Evolutionary conservation across 73 alveolate genomes (phyloP).

Genomic region (Breviolum minutum): DNA sequence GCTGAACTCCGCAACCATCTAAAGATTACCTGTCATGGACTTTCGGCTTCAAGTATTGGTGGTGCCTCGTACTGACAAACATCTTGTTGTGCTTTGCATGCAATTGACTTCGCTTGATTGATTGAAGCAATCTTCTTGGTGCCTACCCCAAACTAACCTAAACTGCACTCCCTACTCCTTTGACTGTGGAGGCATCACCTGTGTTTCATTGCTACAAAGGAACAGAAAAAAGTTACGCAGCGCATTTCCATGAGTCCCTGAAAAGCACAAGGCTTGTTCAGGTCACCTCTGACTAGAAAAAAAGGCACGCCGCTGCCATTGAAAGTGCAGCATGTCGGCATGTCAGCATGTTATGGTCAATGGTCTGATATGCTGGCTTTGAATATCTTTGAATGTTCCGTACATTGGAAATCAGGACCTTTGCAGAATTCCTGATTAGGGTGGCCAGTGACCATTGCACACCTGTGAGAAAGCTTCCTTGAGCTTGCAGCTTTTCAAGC

Average conservation of each 20-base stretch:
- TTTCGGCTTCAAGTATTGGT: background rate
- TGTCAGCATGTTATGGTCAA: background rate
- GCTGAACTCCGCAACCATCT: background rate
- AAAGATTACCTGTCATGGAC: background rate
- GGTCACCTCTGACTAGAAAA: constrained; percentile 21
- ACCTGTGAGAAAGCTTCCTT: constrained; percentile 4
- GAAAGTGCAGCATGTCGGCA: background rate
- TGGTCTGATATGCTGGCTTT: background rate
- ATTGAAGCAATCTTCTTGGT: too few relatives aligned
- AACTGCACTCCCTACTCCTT: too few relatives aligned
- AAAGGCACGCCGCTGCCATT: background rate
- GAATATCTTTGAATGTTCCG: background rate
- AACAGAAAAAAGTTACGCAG: background rate
- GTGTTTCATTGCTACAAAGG: too few relatives aligned
- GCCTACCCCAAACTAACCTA: too few relatives aligned
- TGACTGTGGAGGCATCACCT: too few relatives aligned
- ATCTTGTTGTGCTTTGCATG: too few relatives aligned
- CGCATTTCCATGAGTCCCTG: background rate
- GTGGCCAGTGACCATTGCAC: background rate
- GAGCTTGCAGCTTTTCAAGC: constrained; percentile 15
- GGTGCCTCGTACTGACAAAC: background rate
- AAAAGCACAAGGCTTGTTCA: background rate
- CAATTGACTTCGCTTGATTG: too few relatives aligned
- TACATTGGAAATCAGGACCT: background rate
- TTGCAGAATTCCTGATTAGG: background rate